Conservation (phyloP, 2,329 filamentous ascomycete species). For the Calonectria pteridis region DNA sequence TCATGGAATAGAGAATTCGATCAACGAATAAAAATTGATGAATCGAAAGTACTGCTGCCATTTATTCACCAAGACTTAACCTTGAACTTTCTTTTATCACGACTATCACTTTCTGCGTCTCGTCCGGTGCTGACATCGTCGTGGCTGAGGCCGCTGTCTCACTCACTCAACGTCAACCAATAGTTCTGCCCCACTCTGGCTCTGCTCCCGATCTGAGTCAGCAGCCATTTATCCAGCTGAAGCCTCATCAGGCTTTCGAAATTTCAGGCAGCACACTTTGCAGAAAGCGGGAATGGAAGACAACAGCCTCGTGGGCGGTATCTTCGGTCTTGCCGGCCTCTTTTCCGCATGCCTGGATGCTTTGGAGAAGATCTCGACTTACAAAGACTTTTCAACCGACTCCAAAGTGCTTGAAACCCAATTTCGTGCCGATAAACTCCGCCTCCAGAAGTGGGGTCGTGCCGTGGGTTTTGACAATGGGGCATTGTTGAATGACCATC, state of each 20-base stretch:
- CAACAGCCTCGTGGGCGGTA: constrained; percentile 30
- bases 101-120: too few species aligned
- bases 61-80: too few species aligned
- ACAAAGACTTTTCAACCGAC: constrained; percentile 30
- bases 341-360: constrained; percentile 40
- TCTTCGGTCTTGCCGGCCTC: constrained; percentile 35
- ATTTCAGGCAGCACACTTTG: background rate
- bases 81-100: too few species aligned
- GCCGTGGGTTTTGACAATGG: constrained; percentile 31
- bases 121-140: too few species aligned
- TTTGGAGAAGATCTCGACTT: constrained; percentile 28
- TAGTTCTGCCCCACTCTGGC: too few species aligned
- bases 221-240: background rate
- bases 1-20: too few species aligned
- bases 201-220: background rate
- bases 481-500: background rate
- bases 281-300: constrained; percentile 26
- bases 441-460: constrained; percentile 39
- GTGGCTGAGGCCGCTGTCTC: too few species aligned
- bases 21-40: too few species aligned
- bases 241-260: background rate
- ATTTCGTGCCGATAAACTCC: constrained; percentile 28
- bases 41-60: too few species aligned
- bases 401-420: constrained; percentile 17
- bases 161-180: too few species aligned